Evolutionary conservation across 345 rosid genomes (phyloP).

Genomic region (Salix brachista): DNA sequence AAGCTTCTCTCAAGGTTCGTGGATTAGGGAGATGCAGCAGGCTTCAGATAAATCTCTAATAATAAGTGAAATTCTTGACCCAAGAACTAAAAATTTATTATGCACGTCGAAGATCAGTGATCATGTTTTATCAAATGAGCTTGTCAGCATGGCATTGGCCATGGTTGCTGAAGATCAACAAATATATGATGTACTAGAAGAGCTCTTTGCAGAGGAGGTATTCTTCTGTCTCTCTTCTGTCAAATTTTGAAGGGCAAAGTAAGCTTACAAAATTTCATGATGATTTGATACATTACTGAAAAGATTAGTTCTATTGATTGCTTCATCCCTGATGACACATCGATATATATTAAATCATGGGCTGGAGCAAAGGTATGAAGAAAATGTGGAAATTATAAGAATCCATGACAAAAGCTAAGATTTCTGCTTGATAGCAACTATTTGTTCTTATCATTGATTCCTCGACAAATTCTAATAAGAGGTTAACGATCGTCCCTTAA

Average conservation of each 20-base stretch:
- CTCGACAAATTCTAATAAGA: too few relatives aligned
- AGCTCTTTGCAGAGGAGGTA: slow-evolving; percentile 79
- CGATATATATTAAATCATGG: too few relatives aligned
- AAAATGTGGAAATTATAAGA: too few relatives aligned
- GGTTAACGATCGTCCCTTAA: too few relatives aligned
- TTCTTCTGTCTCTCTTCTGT: background rate
- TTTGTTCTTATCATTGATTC: too few relatives aligned
- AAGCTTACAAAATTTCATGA: background rate
- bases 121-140: slow-evolving; percentile 68
- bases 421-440: too few relatives aligned
- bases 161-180: slow-evolving; percentile 82
- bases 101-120: slow-evolving; percentile 73
- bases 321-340: too few relatives aligned
- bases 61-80: slow-evolving; percentile 76
- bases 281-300: too few relatives aligned
- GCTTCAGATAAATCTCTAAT: slow-evolving; percentile 66
- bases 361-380: too few relatives aligned
- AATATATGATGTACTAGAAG: slow-evolving; percentile 61
- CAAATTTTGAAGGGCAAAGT: background rate
- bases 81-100: slow-evolving; percentile 60
- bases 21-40: slow-evolving; percentile 84
- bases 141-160: slow-evolving; percentile 78
- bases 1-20: slow-evolving; percentile 52
- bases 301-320: too few relatives aligned
- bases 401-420: too few relatives aligned